A percentile compares a stretch with the other conserved stretches of the same genome.
Conservation (phyloP, 2,329 filamentous ascomycete species). For the Ascochyta koolunga region DNA sequence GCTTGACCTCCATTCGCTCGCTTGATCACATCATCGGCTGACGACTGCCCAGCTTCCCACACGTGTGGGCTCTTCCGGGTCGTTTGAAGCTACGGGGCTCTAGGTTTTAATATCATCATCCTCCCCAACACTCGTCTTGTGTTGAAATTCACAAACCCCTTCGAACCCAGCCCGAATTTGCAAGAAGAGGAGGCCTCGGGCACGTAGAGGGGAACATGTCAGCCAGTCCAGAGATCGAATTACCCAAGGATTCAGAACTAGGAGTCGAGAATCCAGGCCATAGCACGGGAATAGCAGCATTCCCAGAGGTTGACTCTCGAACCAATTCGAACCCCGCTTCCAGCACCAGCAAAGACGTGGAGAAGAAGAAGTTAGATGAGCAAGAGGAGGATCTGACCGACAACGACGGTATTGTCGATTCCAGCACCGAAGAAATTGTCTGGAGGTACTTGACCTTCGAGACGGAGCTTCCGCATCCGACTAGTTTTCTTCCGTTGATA, state of each 20-base stretch:
- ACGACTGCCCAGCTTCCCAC: constrained; percentile 3
- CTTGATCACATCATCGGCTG: constrained; percentile 3
- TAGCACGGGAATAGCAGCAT: constrained; percentile 40
- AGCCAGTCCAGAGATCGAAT: constrained; percentile 42
- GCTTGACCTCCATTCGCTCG: constrained; percentile 12
- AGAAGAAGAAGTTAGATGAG: constrained; percentile 23
- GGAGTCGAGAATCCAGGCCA: constrained; percentile 15
- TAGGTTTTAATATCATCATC: constrained; percentile 13
- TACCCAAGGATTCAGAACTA: constrained; percentile 31
- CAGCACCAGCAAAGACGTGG: constrained; percentile 12
- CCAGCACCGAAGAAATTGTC: constrained; percentile 49
- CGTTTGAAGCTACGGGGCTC: constrained; percentile 9
- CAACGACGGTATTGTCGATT: not conserved
- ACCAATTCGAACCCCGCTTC: constrained; percentile 20
- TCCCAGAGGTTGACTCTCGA: constrained; percentile 13
- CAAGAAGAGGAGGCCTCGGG: not conserved
- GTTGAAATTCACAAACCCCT: constrained; percentile 2
- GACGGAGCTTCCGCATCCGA: constrained; percentile 60
- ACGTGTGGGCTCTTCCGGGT: constrained; percentile 5
- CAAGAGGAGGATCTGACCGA: constrained; percentile 19
- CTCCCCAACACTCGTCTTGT: not conserved
- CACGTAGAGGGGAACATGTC: constrained; percentile 39
- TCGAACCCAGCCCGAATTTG: not conserved
- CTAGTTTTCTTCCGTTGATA: constrained; percentile 16
- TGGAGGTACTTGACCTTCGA: constrained; percentile 68